Evolutionary conservation across 2,329 filamentous ascomycete species (phyloP).

Genomic region (Penicillium freii): DNA sequence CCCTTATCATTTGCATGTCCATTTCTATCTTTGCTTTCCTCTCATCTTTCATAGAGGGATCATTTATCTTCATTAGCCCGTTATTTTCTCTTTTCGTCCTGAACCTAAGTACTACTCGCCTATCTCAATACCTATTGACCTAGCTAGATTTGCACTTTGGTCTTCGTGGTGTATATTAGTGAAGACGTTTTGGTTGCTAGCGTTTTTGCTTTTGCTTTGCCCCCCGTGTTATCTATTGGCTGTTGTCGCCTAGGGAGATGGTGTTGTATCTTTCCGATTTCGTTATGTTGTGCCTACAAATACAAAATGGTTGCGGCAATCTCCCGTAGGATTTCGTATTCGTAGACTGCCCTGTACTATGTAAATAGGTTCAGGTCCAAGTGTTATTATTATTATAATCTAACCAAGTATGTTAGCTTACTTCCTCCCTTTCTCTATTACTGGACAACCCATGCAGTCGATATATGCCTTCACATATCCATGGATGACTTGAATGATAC

Average conservation of each 20-base stretch:
- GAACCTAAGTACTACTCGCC: conserved; percentile 24
- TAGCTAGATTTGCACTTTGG: conserved; percentile 16
- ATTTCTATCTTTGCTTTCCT: conserved; percentile 12
- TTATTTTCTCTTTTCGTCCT: conserved; percentile 16
- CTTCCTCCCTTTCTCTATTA: neutral
- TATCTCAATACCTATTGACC: conserved; percentile 12
- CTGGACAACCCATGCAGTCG: neutral
- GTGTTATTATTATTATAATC: neutral
- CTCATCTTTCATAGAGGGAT: neutral
- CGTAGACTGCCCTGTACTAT: neutral
- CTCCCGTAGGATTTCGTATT: neutral
- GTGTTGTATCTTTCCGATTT: conserved; percentile 14
- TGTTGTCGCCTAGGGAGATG: neutral
- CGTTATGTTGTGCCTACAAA: neutral
- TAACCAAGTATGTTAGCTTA: neutral
- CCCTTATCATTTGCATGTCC: conserved; percentile 18
- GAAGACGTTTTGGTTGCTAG: conserved; percentile 10
- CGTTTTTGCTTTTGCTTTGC: neutral
- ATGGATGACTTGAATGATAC: neutral
- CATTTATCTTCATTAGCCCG: conserved; percentile 19
- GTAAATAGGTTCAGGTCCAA: neutral
- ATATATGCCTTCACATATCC: neutral
- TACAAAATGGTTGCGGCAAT: neutral
- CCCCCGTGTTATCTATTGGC: neutral
- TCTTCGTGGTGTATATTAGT: conserved; percentile 32